Evolutionary conservation across 169 alveolate genomes (phyloP).

Genomic region (Cryptosporidium parvum): DNA sequence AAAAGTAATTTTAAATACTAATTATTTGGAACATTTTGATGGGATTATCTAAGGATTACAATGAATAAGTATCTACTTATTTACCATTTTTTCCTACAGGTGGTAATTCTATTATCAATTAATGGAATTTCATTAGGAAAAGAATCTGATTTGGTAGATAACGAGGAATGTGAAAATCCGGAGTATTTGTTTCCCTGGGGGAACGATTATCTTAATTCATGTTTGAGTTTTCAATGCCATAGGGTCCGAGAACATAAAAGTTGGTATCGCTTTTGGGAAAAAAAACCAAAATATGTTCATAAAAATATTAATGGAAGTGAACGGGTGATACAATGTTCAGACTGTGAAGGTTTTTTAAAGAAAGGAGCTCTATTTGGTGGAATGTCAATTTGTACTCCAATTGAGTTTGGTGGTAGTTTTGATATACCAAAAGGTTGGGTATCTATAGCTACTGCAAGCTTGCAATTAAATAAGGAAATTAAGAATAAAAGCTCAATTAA

Average conservation of each 20-base stretch:
- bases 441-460: conserved; percentile 50
- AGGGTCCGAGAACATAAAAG: conserved; percentile 51
- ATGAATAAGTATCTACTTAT: conserved; percentile 1
- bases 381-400: conserved; percentile 62
- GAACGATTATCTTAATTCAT: conserved; percentile 36
- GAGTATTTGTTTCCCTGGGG: conserved; percentile 61
- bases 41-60: neutral
- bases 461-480: conserved; percentile 30
- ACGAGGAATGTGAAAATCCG: conserved; percentile 19
- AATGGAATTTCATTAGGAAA: neutral
- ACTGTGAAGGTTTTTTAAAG: conserved; percentile 63
- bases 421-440: conserved; percentile 71
- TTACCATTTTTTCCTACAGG: neutral
- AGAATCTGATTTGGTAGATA: neutral
- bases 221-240: conserved; percentile 52
- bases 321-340: conserved; percentile 51
- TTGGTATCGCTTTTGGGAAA: conserved; percentile 73
- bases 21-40: neutral
- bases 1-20: neutral
- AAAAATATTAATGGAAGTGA: conserved; percentile 47
- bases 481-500: conserved; percentile 57
- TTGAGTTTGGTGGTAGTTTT: conserved; percentile 54
- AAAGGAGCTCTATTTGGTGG: conserved; percentile 71
- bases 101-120: conserved; percentile 2
- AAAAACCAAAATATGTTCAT: conserved; percentile 54